phyloP scores from a whole-genome alignment of 1,139 yeast species.

The Candida sp. region DNA sequence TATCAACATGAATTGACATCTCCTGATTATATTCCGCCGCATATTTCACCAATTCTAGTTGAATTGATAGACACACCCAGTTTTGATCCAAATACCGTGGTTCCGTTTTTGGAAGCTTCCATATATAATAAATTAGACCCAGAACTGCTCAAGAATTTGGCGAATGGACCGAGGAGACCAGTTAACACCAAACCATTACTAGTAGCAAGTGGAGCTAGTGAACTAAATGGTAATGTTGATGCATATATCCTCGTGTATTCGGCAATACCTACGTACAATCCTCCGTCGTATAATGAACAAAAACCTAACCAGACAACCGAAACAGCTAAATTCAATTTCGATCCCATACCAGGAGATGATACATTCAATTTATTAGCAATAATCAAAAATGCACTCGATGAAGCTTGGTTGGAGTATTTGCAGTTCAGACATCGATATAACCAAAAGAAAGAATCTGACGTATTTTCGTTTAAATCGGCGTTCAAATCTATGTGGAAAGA shows the following conservation, averaged over 20 bases:
- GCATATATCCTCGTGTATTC: constrained; percentile 70
- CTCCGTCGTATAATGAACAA: constrained; percentile 44
- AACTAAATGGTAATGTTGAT: constrained; percentile 67
- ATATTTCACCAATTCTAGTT: constrained; percentile 54
- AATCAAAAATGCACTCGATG: constrained; percentile 54
- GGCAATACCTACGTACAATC: constrained; percentile 56
- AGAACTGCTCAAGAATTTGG: constrained; percentile 57
- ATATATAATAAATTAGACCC: constrained; percentile 58
- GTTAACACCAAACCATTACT: constrained; percentile 65
- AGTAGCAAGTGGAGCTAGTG: constrained; percentile 78
- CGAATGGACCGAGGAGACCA: constrained; percentile 62
- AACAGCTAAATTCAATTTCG: constrained; percentile 5
- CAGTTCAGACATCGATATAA: constrained; percentile 54
- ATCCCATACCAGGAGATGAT: constrained; percentile 13
- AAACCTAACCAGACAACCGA: constrained; percentile 3
- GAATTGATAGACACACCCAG: constrained; percentile 76
- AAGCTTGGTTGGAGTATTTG: constrained; percentile 71
- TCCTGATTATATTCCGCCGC: constrained; percentile 25
- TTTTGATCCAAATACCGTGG: constrained; percentile 58
- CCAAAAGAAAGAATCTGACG: constrained; percentile 62
- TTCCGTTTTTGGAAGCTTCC: constrained; percentile 73
- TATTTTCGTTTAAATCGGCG: constrained; percentile 56
- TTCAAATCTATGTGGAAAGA: constrained; percentile 56
- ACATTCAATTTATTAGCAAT: constrained; percentile 45
- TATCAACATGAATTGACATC: constrained; percentile 22